These are phyloP conservation scores for Tarenaya hassleriana DNA, from an alignment of 345 rosid species.

Conservation along the genomic window DNA sequence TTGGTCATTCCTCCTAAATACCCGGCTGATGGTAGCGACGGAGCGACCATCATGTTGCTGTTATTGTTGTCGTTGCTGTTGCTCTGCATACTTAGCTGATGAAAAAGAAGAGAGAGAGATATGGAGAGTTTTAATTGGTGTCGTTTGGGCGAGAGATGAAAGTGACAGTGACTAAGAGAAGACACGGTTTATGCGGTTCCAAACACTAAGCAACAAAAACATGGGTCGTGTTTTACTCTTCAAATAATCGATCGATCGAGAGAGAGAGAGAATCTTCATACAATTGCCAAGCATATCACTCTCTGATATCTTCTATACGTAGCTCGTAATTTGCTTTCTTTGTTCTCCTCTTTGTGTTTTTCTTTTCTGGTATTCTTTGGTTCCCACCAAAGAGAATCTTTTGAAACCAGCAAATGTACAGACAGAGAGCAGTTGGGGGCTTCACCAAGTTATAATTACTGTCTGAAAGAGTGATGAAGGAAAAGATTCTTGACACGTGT, in stretches of 20 bases:
- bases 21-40: conserved; percentile 24
- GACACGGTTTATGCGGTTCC: conserved; percentile 36
- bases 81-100: conserved; percentile 30
- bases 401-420: conserved; percentile 58
- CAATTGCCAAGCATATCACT: conserved; percentile 50
- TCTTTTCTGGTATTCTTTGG: conserved; percentile 14
- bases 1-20: conserved; percentile 36
- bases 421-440: conserved; percentile 72
- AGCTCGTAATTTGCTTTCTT: conserved; percentile 20
- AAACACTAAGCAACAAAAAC: conserved; percentile 49
- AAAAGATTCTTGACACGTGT: conserved; percentile 32
- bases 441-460: conserved; percentile 33
- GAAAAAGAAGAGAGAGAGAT: conserved; percentile 16
- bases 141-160: conserved; percentile 30
- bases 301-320: not conserved
- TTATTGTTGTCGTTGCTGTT: conserved; percentile 33
- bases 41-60: conserved; percentile 41
- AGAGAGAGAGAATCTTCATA: conserved; percentile 33
- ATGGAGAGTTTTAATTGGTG: conserved; percentile 27
- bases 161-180: conserved; percentile 27
- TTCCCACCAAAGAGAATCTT: conserved; percentile 39
- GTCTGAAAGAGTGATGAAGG: conserved; percentile 23
- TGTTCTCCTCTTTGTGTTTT: not conserved
- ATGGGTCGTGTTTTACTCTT: conserved; percentile 44
- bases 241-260: conserved; percentile 35